phyloP scores from a whole-genome alignment of 2,329 filamentous ascomycete species.

The Penicillium sp. region DNA sequence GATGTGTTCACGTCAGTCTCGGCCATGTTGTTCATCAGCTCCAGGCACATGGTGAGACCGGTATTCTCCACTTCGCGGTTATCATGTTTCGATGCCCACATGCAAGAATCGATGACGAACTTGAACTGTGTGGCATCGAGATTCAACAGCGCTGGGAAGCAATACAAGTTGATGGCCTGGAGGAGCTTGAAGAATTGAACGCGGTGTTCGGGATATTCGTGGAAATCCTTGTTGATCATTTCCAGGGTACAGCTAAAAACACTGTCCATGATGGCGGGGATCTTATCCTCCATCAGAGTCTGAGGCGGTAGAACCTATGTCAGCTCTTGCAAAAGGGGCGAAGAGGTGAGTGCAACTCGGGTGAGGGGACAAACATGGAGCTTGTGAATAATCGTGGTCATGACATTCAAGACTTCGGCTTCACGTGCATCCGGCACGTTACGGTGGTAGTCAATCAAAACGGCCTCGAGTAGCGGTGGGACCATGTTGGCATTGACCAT shows the following conservation, averaged over 20 bases:
- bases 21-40: constrained; percentile 95
- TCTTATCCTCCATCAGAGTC: constrained; percentile 96
- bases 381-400: constrained; percentile 96
- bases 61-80: constrained; percentile 97
- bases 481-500: constrained; percentile 93
- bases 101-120: constrained; percentile 97
- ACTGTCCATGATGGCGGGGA: constrained; percentile 95
- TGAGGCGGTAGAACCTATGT: constrained; percentile 37
- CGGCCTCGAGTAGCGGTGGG: constrained; percentile 89
- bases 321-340: constrained; percentile 35
- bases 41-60: constrained; percentile 95
- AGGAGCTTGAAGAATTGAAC: constrained; percentile 99
- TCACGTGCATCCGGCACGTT: constrained; percentile 95
- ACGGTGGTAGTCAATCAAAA: constrained; percentile 92
- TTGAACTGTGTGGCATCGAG: constrained; percentile 97
- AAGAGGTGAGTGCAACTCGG: constrained; percentile 23
- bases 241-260: constrained; percentile 97
- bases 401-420: constrained; percentile 93
- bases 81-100: constrained; percentile 99
- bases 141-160: constrained; percentile 91
- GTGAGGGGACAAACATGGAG: constrained; percentile 73
- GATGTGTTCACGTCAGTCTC: constrained; percentile 83
- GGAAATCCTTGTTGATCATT: constrained; percentile 99
- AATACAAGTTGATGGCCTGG: constrained; percentile 92
- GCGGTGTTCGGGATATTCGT: constrained; percentile 95